These are phyloP conservation scores for Zasmidium angulare DNA, from an alignment of 2,329 filamentous ascomycete genomes.

Conservation along the genomic window DNA sequence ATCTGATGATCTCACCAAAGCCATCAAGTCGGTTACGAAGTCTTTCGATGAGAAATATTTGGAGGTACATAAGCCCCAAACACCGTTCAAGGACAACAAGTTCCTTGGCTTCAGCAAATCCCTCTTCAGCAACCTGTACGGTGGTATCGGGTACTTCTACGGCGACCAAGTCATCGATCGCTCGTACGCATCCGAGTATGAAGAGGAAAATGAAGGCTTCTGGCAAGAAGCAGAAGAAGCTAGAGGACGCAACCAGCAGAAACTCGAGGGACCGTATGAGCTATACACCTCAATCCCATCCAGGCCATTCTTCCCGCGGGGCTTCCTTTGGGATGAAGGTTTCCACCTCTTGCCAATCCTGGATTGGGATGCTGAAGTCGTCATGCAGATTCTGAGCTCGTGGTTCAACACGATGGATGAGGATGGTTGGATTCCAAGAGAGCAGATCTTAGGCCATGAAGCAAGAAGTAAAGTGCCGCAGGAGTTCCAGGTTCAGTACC, in stretches of 20 bases:
- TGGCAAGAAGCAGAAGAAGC: constrained; percentile 90
- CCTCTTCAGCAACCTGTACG: constrained; percentile 90
- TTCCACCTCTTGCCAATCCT: constrained; percentile 90
- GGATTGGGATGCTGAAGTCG: constrained; percentile 91
- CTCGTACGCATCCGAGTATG: constrained; percentile 87
- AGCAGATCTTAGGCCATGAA: constrained; percentile 90
- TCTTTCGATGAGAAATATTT: constrained; percentile 75
- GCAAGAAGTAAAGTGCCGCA: constrained; percentile 90
- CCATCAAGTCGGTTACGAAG: constrained; percentile 65
- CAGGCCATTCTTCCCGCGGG: constrained; percentile 90
- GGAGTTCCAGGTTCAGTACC: constrained; percentile 94
- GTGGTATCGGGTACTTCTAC: constrained; percentile 93
- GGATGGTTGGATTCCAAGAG: constrained; percentile 94
- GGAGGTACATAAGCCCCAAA: constrained; percentile 68
- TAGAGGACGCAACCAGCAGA: constrained; percentile 65
- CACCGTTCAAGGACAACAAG: constrained; percentile 71
- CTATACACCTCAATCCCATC: constrained; percentile 91
- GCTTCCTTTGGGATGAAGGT: constrained; percentile 97
- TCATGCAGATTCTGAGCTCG: constrained; percentile 82
- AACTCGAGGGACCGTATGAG: constrained; percentile 78
- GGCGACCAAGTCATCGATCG: constrained; percentile 86
- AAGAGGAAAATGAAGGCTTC: constrained; percentile 92
- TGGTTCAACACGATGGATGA: constrained; percentile 97
- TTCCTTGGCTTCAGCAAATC: constrained; percentile 80
- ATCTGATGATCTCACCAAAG: constrained; percentile 64